Base-by-base conservation (phyloP, 257 asterid genomes). In the Solanum commersonii region DNA sequence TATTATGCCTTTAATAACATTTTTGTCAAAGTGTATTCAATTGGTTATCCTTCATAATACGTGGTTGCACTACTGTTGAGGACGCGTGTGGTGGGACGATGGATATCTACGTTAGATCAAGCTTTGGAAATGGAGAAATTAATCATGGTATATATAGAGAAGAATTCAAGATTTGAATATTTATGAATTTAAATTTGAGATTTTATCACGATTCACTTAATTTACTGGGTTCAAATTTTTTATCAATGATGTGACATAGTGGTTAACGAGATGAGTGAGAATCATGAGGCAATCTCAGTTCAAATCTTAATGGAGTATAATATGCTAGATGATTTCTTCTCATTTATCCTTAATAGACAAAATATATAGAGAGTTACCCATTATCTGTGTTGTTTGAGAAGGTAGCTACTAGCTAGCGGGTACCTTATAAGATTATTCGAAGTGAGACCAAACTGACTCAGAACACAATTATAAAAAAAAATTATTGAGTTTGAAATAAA, bases 61-160 rank as follows among this genome's bases (percentile, higher is more conserved):
- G 25, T 8, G 14, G 38, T 33, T 34, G 25, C 8, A 6, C 8
- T 9, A 34, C 4, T 18, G 0, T 1, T 29, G 0, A 8, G 25
- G 63, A 18, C 1, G 14, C 0, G 9, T 25, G 37, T 4, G n/a
- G 25, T 52, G n/a, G 1, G 8, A 18, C n/a, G 38, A 34, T 35
- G 31, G 5, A 35, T 34, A 35, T 35, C 14, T 0, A 20, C 0
- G 10, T 35, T 18, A 9, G 18, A 6, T 52, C 63, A 52, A 73
- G 5, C 16, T 73, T 18, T 18, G 79, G 1, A 25, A 22, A 35
- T 2, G 9, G 49, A 35, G 49, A 35, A 35, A 73, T 22, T 33
- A 7, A 34, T 73, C 82, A 2, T 20, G 2, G 8, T 4, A 34
- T 20, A 10, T 4, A 22, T 5, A 10, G 27, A 20, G 16, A 40